Evolutionary conservation across 257 asterid species (phyloP).

Genomic region (Pogostemon cablin): DNA sequence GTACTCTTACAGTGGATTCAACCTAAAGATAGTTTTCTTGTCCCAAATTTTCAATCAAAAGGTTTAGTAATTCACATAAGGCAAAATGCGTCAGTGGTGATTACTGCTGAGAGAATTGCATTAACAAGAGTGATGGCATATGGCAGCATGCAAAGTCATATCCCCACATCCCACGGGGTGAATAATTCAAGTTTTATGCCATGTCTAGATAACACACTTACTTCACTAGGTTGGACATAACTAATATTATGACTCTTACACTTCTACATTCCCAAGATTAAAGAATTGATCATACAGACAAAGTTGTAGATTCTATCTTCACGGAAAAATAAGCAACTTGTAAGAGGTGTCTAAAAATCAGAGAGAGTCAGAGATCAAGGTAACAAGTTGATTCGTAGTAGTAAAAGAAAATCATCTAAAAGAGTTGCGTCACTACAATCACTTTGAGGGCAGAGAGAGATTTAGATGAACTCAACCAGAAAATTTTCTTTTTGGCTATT

Average conservation of each 20-base stretch:
- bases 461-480: not conserved
- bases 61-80: not conserved
- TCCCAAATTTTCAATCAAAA: not conserved
- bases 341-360: not conserved
- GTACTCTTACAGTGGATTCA: not conserved
- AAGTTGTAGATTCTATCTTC: not conserved
- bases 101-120: not conserved
- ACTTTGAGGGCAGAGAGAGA: not conserved
- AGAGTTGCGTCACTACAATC: not conserved
- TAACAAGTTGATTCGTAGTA: not conserved
- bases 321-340: not conserved
- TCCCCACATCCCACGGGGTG: not conserved
- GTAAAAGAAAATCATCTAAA: not conserved
- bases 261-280: not conserved
- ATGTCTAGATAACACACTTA: not conserved
- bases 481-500: not conserved
- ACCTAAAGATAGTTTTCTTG: not conserved
- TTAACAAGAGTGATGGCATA: not conserved
- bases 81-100: not conserved
- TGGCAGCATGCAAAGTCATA: not conserved
- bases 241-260: not conserved
- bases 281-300: not conserved
- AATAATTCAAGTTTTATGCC: not conserved
- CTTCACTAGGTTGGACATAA: not conserved
- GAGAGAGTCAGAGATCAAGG: slow-evolving; percentile 15